Percentiles rank a stretch among this genome's conserved stretches.
phyloP scores from a whole-genome alignment of 2,329 filamentous ascomycete species.

The Diaporthe destruens region DNA sequence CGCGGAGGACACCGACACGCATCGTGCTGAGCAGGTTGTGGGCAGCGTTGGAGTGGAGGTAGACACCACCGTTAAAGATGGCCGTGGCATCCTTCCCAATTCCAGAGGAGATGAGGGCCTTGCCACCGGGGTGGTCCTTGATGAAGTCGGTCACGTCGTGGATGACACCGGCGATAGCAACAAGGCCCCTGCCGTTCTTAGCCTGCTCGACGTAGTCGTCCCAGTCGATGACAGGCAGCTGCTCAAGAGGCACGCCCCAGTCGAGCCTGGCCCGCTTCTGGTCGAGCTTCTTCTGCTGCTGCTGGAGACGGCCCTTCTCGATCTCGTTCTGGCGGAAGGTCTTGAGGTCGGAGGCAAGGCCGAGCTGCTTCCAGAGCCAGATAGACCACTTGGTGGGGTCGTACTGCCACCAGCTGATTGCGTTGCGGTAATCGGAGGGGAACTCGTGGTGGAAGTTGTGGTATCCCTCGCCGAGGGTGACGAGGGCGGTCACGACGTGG shows the following conservation, averaged over 20 bases:
- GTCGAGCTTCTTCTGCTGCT: conserved; percentile 92
- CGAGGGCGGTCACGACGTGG: conserved; percentile 86
- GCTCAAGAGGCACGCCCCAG: conserved; percentile 88
- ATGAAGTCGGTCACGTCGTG: conserved; percentile 89
- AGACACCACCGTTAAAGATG: conserved; percentile 93
- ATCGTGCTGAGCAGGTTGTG: conserved; percentile 91
- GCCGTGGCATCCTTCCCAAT: conserved; percentile 90
- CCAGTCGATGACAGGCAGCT: conserved; percentile 88
- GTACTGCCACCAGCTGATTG: conserved; percentile 91
- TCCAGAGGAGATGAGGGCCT: conserved; percentile 84
- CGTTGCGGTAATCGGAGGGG: conserved; percentile 92
- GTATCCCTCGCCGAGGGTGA: conserved; percentile 87
- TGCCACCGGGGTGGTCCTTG: conserved; percentile 91
- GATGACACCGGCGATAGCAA: conserved; percentile 85
- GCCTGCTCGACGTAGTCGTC: conserved; percentile 85
- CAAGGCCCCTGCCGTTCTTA: conserved; percentile 81
- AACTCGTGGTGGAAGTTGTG: conserved; percentile 98
- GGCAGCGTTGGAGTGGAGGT: conserved; percentile 89
- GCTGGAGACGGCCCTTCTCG: conserved; percentile 90
- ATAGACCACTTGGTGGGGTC: conserved; percentile 94
- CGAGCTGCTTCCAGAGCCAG: conserved; percentile 85
- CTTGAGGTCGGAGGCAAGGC: conserved; percentile 88
- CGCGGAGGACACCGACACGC: conserved; percentile 87
- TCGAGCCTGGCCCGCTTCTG: conserved; percentile 85
- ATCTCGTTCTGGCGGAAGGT: conserved; percentile 93